Evolutionary conservation across 352 stramenopile genomes (phyloP).

Genomic region (Pythium pectinolyticum): DNA sequence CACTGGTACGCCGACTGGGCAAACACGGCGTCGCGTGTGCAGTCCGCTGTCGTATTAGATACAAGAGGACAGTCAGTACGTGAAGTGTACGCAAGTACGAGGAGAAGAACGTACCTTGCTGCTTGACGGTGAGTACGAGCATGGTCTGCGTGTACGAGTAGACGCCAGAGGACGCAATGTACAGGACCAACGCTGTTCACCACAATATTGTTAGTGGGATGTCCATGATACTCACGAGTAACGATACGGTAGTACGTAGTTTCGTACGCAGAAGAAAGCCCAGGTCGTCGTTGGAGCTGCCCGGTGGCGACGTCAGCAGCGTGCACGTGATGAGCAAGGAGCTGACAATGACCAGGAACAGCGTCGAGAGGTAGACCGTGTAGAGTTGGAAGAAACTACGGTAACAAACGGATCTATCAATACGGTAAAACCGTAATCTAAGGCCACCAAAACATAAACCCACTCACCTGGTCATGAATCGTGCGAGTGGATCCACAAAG

Average conservation of each 20-base stretch:
- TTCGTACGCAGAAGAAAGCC: constrained; percentile 59
- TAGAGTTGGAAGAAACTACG: constrained; percentile 51
- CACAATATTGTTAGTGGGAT: neutral
- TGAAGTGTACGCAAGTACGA: neutral
- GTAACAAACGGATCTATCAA: too few species aligned
- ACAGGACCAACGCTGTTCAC: constrained; percentile 39
- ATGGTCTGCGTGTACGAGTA: constrained; percentile 79
- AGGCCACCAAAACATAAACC: too few species aligned
- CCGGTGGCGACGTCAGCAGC: constrained; percentile 36
- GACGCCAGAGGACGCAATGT: constrained; percentile 52
- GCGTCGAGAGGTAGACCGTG: constrained; percentile 42
- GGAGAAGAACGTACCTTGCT: constrained; percentile 33
- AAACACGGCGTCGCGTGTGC: constrained; percentile 27
- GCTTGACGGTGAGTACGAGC: constrained; percentile 68
- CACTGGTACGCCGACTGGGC: constrained; percentile 58
- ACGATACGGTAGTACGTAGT: too few species aligned
- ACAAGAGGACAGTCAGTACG: neutral
- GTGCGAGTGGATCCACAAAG: constrained; percentile 48
- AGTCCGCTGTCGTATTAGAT: neutral
- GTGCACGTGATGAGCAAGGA: constrained; percentile 54
- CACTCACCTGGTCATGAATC: constrained; percentile 39
- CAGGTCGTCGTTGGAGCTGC: constrained; percentile 27
- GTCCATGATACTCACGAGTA: too few species aligned
- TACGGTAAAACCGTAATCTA: too few species aligned
- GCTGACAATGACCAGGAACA: constrained; percentile 37